A percentile compares a stretch with the other conserved stretches of the same genome.
phyloP scores from a whole-genome alignment of 176 grass and related monocot genomes.

The Paspalum vaginatum region DNA sequence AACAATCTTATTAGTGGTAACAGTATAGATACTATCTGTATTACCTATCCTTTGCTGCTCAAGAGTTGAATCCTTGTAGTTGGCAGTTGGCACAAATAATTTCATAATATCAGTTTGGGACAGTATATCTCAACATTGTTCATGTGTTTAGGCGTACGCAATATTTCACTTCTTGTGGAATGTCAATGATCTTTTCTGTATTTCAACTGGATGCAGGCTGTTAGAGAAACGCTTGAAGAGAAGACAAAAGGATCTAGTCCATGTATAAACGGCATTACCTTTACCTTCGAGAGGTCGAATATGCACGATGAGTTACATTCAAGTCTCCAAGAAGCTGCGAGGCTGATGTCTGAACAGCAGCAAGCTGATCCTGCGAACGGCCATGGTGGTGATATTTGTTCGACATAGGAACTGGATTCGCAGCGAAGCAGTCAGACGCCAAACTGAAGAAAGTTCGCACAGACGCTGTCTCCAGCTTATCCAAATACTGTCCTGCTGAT shows the following conservation, averaged over 20 bases:
- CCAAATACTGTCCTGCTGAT: not conserved
- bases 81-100: too few species aligned
- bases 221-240: constrained; percentile 60
- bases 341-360: constrained; percentile 25
- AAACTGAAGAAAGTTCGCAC: not conserved
- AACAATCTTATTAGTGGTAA: not conserved
- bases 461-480: not conserved
- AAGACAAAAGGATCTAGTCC: constrained; percentile 45
- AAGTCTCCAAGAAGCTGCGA: constrained; percentile 58
- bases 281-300: constrained; percentile 66
- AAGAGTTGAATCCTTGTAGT: not conserved
- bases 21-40: not conserved
- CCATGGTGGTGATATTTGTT: constrained; percentile 28
- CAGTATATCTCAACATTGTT: constrained; percentile 1
- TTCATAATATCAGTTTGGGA: too few species aligned
- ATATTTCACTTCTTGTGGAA: constrained; percentile 14
- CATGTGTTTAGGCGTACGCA: not conserved
- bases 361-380: constrained; percentile 23
- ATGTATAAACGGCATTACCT: constrained; percentile 46
- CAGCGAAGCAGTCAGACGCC: not conserved
- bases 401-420: constrained; percentile 21
- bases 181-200: constrained; percentile 1
- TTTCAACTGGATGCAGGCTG: constrained; percentile 45
- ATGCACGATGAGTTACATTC: constrained; percentile 63
- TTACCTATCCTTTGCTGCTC: not conserved